Evolutionary conservation across 2,329 filamentous ascomycete genomes (phyloP), one percentile per base, ranked within the genome.

Genomic region (Penicillium sumatraense): DNA sequence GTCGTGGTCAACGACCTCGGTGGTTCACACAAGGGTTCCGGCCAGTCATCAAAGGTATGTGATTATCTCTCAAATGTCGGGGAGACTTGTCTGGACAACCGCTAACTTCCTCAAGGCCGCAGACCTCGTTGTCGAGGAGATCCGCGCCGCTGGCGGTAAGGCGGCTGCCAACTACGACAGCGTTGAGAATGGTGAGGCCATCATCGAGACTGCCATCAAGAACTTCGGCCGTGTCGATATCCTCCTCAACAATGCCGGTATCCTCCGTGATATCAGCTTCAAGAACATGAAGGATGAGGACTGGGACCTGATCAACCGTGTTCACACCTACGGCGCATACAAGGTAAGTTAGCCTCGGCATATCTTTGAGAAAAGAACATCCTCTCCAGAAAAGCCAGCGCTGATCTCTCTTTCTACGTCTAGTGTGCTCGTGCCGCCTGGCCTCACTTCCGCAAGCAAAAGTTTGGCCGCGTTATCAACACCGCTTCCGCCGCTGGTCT

Each of bases 251-350:
- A 99, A 98, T 73, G 95, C 95, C 58, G 93, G 95, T 71, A 98
- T 98, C 72, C 83, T 96, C 57, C 89, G 93, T 58, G 93, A 98
- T 79, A 77, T 98, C 72, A 93, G 90, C 83, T 98, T 99, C 82
- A 96, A 96, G 85, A 98, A 98, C 80, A 96, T 98, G 86, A 95
- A 89, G 76, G 95, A 99, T 75, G 79, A 89, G 72, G 95, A 99
- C 76, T 99, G 95, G 95, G 93, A 99, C 73, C 80, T 97, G 65
- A 90, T 97, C 73, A 90, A 93, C 78, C 89, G 87, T 74, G 93
- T 98, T 54, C 93, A 99, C 78, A 87, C 97, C 68, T 89, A 87
- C 72, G 95, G 95, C 67, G 89, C 92, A 70, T 99, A 96, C 84
- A 98, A 96, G 76, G 81, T 82, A 66, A 40, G 67, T n/a, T n/a